These are phyloP conservation scores for Clavispora asparagi DNA, from an alignment of 805 yeast species.

Conservation along the genomic window DNA sequence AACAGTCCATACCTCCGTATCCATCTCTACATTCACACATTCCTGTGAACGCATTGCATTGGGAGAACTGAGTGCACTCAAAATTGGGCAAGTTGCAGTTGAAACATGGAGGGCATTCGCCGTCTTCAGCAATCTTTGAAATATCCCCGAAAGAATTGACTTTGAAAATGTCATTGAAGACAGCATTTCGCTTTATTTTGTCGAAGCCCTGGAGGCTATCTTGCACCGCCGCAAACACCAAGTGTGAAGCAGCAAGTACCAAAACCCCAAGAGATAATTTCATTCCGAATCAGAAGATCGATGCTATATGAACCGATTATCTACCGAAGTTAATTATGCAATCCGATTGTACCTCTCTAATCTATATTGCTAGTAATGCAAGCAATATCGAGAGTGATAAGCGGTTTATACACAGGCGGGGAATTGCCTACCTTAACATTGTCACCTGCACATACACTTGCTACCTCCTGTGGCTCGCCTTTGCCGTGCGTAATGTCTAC, in stretches of 20 bases:
- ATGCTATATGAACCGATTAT: neutral
- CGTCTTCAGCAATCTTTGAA: conserved; percentile 11
- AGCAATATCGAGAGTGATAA: neutral
- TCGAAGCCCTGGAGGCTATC: conserved; percentile 9
- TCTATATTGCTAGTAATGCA: neutral
- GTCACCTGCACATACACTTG: neutral
- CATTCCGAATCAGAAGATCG: neutral
- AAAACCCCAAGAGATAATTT: neutral
- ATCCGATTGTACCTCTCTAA: neutral
- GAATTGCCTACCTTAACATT: neutral
- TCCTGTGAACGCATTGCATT: conserved; percentile 85
- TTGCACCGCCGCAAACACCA: neutral
- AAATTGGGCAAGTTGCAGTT: conserved; percentile 91
- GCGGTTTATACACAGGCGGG: neutral
- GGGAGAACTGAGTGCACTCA: conserved; percentile 83
- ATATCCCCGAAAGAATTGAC: conserved; percentile 2
- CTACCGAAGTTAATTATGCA: neutral
- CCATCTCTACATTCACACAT: conserved; percentile 90
- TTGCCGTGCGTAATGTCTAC: no score
- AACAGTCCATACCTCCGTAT: conserved; percentile 90
- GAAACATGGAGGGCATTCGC: conserved; percentile 84
- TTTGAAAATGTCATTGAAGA: conserved; percentile 22
- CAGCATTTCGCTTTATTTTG: conserved; percentile 17
- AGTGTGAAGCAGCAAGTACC: neutral
- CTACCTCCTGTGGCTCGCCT: no score